A percentile compares a stretch with the other conserved stretches of the same genome.
phyloP scores from a whole-genome alignment of 2,329 filamentous ascomycete genomes.

The Cladophialophora exuberans region DNA sequence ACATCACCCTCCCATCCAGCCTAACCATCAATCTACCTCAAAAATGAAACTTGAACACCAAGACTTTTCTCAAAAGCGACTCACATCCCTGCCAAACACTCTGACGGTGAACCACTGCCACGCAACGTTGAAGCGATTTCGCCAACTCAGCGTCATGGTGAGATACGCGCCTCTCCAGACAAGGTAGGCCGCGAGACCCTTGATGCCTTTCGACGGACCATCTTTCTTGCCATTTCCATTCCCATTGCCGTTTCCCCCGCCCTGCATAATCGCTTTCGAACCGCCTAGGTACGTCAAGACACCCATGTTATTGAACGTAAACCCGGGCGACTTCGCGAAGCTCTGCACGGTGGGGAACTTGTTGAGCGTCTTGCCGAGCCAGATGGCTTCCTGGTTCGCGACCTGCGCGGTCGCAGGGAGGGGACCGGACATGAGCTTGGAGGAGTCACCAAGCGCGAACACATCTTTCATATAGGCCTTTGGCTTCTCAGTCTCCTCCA shows the following conservation, averaged over 20 bases:
- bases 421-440: constrained; percentile 51
- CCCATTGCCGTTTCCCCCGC: too few species aligned
- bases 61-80: constrained; percentile 44
- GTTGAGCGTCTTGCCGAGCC: constrained; percentile 60
- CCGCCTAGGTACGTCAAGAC: constrained; percentile 64
- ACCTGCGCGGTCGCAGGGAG: constrained; percentile 64
- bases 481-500: constrained; percentile 25
- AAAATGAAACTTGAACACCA: neutral
- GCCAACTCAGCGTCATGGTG: constrained; percentile 52
- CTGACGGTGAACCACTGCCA: constrained; percentile 48
- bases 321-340: constrained; percentile 39
- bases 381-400: constrained; percentile 61
- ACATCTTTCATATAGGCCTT: constrained; percentile 57
- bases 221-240: constrained; percentile 29
- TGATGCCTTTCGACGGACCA: constrained; percentile 43
- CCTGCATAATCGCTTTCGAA: constrained; percentile 61
- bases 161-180: constrained; percentile 51
- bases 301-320: constrained; percentile 61
- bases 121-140: constrained; percentile 46
- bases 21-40: too few species aligned
- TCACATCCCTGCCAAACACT: constrained; percentile 49
- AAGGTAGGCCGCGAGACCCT: constrained; percentile 45
- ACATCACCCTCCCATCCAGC: too few species aligned
- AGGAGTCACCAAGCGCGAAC: constrained; percentile 61
- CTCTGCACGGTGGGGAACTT: constrained; percentile 36